Evolutionary conservation across 805 yeast species (phyloP).

Genomic region (Wickerhamomyces rabaulensis): DNA sequence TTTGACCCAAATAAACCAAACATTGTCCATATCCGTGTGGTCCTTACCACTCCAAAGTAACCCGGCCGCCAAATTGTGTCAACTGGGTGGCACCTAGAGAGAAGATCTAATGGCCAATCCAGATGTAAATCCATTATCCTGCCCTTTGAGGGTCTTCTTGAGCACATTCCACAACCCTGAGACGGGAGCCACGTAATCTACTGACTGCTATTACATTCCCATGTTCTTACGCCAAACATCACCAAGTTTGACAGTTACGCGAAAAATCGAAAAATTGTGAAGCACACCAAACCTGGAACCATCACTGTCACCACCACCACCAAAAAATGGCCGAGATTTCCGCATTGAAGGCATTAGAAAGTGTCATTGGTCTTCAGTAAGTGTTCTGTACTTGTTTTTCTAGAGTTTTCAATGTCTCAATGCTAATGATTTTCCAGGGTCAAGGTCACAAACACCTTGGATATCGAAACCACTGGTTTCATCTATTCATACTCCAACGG

Average conservation of each 20-base stretch:
- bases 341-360: conserved; percentile 7
- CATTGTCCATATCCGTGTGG: too few relatives aligned
- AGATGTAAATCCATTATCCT: too few relatives aligned
- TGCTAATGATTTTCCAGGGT: conserved; percentile 34
- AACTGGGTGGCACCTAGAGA: too few relatives aligned
- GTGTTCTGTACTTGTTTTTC: not conserved
- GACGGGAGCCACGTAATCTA: too few relatives aligned
- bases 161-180: too few relatives aligned
- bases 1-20: too few relatives aligned
- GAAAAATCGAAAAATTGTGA: not conserved
- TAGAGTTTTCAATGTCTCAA: not conserved
- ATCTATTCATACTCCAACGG: conserved; percentile 54
- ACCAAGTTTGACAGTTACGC: not conserved
- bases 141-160: too few relatives aligned
- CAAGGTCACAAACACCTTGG: conserved; percentile 54
- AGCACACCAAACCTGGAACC: conserved; percentile 3
- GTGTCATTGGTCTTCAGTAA: conserved; percentile 11
- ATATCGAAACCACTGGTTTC: conserved; percentile 52
- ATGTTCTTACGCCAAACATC: too few relatives aligned
- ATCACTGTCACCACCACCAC: not conserved
- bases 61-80: too few relatives aligned
- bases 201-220: too few relatives aligned
- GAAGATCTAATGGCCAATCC: too few relatives aligned
- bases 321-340: conserved; percentile 2
- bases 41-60: too few relatives aligned